Evolutionary conservation across 2,329 filamentous ascomycete species (phyloP).

Genomic region (Phaeosphaeria sp.): DNA sequence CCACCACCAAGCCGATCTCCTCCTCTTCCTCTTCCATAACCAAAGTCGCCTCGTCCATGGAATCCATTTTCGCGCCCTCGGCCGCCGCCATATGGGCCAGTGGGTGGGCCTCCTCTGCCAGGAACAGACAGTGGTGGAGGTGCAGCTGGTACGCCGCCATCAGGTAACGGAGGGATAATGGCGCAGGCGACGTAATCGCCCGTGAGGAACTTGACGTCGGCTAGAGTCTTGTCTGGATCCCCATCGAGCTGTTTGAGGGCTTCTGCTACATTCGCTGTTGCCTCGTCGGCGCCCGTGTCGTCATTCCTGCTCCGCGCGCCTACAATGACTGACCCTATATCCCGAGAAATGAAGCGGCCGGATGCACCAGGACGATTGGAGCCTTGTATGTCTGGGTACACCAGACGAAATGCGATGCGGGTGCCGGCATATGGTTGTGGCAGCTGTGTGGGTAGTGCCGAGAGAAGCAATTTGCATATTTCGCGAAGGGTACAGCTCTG

Average conservation of each 20-base stretch:
- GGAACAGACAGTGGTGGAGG: constrained; percentile 53
- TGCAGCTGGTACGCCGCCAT: constrained; percentile 75
- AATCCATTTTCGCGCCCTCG: constrained; percentile 41
- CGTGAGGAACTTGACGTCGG: constrained; percentile 80
- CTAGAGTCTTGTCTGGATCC: constrained; percentile 75
- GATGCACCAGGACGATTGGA: constrained; percentile 51
- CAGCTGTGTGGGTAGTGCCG: constrained; percentile 71
- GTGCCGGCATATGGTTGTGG: constrained; percentile 80
- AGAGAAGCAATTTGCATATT: constrained; percentile 77
- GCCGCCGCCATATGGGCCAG: constrained; percentile 32
- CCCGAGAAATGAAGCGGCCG: constrained; percentile 75
- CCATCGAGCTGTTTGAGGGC: constrained; percentile 57
- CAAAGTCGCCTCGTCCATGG: constrained; percentile 41
- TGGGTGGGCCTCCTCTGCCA: constrained; percentile 37
- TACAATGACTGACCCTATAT: constrained; percentile 82
- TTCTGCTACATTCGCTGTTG: constrained; percentile 26
- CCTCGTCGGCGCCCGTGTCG: constrained; percentile 19
- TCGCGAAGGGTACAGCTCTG: constrained; percentile 80
- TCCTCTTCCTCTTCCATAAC: constrained; percentile 47
- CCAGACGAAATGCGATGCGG: constrained; percentile 83
- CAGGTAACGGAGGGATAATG: constrained; percentile 74
- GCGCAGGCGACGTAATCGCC: constrained; percentile 89
- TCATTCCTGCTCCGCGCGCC: constrained; percentile 51
- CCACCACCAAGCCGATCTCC: constrained; percentile 48
- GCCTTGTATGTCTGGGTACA: constrained; percentile 76